Percentiles rank a stretch among this genome's conserved stretches.
phyloP scores from a whole-genome alignment of 2,329 filamentous ascomycete species.

The Trichophyton rubrum region DNA sequence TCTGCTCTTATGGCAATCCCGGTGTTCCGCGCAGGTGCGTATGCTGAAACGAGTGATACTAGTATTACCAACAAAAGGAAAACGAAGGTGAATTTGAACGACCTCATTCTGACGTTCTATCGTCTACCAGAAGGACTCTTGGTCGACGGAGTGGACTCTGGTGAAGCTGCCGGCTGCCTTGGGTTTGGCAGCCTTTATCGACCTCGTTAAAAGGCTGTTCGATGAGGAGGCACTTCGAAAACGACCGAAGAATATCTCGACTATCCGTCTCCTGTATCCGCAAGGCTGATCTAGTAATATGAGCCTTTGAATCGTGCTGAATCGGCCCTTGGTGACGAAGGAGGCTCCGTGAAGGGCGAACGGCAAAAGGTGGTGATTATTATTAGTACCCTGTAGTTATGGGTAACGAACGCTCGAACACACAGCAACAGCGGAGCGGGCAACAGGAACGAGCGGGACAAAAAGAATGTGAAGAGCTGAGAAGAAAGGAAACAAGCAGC shows the following conservation, averaged over 20 bases:
- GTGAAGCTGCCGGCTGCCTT: not conserved
- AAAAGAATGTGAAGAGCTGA: not conserved
- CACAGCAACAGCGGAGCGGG: not conserved
- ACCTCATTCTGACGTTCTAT: constrained; percentile 22
- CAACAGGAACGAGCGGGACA: not conserved
- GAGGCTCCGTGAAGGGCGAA: not conserved
- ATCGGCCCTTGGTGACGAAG: not conserved
- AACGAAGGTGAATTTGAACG: constrained; percentile 19
- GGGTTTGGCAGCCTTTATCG: not conserved
- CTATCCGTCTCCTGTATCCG: not conserved
- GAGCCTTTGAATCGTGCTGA: not conserved
- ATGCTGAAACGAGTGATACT: constrained; percentile 20
- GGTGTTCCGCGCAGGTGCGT: constrained; percentile 11
- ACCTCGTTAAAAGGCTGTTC: not conserved
- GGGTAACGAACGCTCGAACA: not conserved
- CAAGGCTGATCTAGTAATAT: not conserved
- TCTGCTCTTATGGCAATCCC: constrained; percentile 14
- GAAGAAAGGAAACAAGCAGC: not conserved
- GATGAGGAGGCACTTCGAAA: not conserved
- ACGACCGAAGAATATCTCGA: not conserved
- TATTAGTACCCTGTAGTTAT: not conserved
- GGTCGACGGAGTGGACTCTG: not conserved
- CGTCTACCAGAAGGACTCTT: not conserved
- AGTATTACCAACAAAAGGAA: constrained; percentile 25
- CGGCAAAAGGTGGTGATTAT: not conserved